Evolutionary conservation across 225 moss, liverwort and hornwort species (phyloP).

Genomic region (Bryoerythrophyllum caledonicum): DNA sequence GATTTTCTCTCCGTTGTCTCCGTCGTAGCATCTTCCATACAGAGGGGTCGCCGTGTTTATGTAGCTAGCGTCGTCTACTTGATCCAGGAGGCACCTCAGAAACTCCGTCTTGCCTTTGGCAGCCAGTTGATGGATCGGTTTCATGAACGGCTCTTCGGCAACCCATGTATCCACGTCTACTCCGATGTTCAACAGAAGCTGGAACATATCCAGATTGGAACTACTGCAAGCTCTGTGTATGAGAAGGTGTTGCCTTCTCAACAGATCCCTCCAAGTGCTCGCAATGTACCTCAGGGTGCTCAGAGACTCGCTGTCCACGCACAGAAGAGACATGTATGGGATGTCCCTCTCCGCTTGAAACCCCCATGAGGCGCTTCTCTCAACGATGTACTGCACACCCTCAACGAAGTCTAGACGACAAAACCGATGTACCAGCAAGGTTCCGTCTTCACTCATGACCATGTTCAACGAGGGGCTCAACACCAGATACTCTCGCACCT

Average conservation of each 20-base stretch:
- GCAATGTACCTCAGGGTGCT: slow-evolving; percentile 21
- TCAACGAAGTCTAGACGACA: slow-evolving; percentile 15
- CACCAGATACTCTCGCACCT: slow-evolving; percentile 16
- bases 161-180: slow-evolving; percentile 24
- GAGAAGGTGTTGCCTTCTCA: slow-evolving; percentile 20
- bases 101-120: slow-evolving; percentile 27
- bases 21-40: slow-evolving; percentile 8
- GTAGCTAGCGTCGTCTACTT: slow-evolving; percentile 15
- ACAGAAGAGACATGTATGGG: slow-evolving; percentile 19
- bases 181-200: slow-evolving; percentile 14
- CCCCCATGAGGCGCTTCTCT: slow-evolving; percentile 11
- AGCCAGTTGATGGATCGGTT: slow-evolving; percentile 23
- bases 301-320: slow-evolving; percentile 29
- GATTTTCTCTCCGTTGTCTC: slow-evolving; percentile 1
- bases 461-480: slow-evolving; percentile 20
- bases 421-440: slow-evolving; percentile 17
- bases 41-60: slow-evolving; percentile 9
- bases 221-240: slow-evolving; percentile 27
- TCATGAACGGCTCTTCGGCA: slow-evolving; percentile 13
- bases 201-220: slow-evolving; percentile 19
- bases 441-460: slow-evolving; percentile 21
- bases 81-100: slow-evolving; percentile 24
- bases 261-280: slow-evolving; percentile 7
- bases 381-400: slow-evolving; percentile 22
- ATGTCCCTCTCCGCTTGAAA: slow-evolving; percentile 26